A percentile compares a stretch with the other conserved stretches of the same genome.
Evolutionary conservation across 192 early-diverging fungal species (phyloP).

Genomic region (Phycomyces blakesleeanus): DNA sequence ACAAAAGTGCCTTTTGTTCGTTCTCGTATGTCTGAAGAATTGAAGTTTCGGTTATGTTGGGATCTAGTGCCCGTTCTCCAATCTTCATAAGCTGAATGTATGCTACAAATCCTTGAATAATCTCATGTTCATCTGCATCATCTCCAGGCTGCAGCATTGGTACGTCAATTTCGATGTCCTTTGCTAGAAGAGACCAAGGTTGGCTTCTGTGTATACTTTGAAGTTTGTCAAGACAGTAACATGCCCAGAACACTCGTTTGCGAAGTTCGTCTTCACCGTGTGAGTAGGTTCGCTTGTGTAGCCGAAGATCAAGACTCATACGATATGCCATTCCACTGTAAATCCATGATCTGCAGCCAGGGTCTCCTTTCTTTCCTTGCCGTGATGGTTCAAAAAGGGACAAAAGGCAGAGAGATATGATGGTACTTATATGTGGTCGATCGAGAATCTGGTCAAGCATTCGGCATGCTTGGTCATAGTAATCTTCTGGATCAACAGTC

Average conservation of each 20-base stretch:
- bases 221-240: conserved; percentile 32
- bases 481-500: conserved; percentile 4
- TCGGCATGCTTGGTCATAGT: conserved; percentile 10
- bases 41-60: neutral
- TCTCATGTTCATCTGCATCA: conserved; percentile 18
- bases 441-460: conserved; percentile 9
- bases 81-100: conserved; percentile 29
- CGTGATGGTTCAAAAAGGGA: conserved; percentile 21
- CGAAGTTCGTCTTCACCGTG: conserved; percentile 17
- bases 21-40: neutral
- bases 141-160: conserved; percentile 28
- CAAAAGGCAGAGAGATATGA: conserved; percentile 20
- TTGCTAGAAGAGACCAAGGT: conserved; percentile 21
- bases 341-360: neutral
- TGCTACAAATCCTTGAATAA: conserved; percentile 15
- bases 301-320: conserved; percentile 19
- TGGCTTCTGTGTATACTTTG: neutral
- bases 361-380: neutral
- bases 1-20: conserved; percentile 7
- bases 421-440: conserved; percentile 16
- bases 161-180: conserved; percentile 28
- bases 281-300: conserved; percentile 6
- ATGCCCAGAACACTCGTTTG: conserved; percentile 30
- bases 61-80: conserved; percentile 9
- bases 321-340: conserved; percentile 28